Evolutionary conservation across 164 flowering plant species (phyloP).

Genomic region (Malania oleifera): DNA sequence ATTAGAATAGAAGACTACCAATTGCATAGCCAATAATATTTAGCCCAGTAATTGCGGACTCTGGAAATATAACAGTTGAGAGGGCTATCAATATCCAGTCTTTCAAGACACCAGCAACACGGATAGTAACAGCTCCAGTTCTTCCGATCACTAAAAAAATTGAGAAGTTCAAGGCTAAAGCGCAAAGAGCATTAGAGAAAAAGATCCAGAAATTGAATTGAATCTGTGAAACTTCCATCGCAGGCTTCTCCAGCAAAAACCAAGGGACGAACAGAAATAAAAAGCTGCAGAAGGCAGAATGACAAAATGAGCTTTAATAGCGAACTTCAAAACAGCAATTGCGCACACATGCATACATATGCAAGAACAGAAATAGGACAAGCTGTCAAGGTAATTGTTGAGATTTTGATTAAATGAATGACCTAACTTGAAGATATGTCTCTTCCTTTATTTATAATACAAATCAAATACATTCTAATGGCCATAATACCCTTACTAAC

Average conservation of each 20-base stretch:
- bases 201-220: conserved; percentile 96
- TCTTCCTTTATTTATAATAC: too few relatives aligned
- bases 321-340: not conserved
- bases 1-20: too few relatives aligned
- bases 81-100: conserved; percentile 98
- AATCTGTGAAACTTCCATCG: conserved; percentile 74
- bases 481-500: too few relatives aligned
- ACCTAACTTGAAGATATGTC: too few relatives aligned
- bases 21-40: conserved; percentile 92
- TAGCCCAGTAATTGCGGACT: conserved; percentile 83
- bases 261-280: conserved; percentile 85
- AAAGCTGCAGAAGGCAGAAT: conserved; percentile 56
- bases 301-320: not conserved
- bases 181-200: conserved; percentile 89
- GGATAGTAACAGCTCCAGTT: conserved; percentile 94
- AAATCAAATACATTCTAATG: too few relatives aligned
- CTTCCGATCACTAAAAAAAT: conserved; percentile 92
- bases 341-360: not conserved
- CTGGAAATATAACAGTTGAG: conserved; percentile 92
- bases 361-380: not conserved
- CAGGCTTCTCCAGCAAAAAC: conserved; percentile 83
- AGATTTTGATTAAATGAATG: too few relatives aligned
- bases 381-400: not conserved
- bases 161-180: conserved; percentile 90
- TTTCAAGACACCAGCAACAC: conserved; percentile 96